Conservation (phyloP, 768 basidiomycete genomes). For the Glaciozyma antarctica region DNA sequence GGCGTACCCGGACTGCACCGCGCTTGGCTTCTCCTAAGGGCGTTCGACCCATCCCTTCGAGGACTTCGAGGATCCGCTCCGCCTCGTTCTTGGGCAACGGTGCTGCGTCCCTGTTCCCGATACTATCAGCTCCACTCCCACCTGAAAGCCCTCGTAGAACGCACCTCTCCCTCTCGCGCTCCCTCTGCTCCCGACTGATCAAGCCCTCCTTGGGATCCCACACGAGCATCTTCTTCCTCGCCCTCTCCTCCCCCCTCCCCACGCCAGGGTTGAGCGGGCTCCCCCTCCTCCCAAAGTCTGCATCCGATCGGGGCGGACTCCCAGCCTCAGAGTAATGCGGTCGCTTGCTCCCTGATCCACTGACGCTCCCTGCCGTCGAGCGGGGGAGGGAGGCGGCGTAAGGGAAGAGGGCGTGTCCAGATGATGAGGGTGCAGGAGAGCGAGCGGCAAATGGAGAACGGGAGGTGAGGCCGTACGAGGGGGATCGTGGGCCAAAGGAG, state of each 20-base stretch:
- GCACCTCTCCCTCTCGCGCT: slow-evolving; percentile 12
- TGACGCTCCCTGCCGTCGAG: not conserved
- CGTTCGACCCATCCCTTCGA: slow-evolving; percentile 30
- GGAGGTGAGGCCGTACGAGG: slow-evolving; percentile 16
- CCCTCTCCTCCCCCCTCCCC: slow-evolving; percentile 8
- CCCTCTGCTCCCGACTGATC: slow-evolving; percentile 23
- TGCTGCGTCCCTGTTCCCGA: slow-evolving; percentile 8
- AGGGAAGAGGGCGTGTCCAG: slow-evolving; percentile 26
- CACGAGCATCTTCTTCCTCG: slow-evolving; percentile 30
- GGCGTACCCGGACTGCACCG: not conserved
- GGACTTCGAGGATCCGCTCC: slow-evolving; percentile 30
- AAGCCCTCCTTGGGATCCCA: slow-evolving; percentile 27
- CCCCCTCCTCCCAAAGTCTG: not conserved
- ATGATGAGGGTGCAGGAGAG: not conserved
- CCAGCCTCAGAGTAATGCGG: not conserved
- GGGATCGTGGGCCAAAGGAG: slow-evolving; percentile 3
- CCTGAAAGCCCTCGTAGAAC: no score
- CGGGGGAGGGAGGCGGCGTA: slow-evolving; percentile 23
- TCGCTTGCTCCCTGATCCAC: not conserved
- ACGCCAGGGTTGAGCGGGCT: not conserved
- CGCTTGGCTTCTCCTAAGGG: slow-evolving; percentile 27
- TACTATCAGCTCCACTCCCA: not conserved
- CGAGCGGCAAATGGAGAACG: slow-evolving; percentile 20
- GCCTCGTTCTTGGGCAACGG: slow-evolving; percentile 30
- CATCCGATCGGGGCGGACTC: not conserved